Conservation (phyloP, 2,329 filamentous ascomycete species). For the Pestalotiopsis sp. region DNA sequence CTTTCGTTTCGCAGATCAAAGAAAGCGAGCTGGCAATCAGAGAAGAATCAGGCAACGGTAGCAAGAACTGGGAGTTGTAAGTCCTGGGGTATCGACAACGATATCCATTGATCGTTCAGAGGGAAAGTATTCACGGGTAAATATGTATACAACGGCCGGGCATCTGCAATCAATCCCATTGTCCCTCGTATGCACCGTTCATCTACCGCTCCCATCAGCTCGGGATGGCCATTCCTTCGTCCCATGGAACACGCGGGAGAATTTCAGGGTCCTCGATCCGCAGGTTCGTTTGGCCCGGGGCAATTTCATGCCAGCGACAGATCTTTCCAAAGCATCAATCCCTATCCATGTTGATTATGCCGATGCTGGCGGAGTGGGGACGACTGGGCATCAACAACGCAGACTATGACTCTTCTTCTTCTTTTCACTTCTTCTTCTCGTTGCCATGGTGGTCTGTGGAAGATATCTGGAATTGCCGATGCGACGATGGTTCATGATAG, state of each 20-base stretch:
- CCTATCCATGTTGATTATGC: slow-evolving; percentile 5
- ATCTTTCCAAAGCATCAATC: not conserved
- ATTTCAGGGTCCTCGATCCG: slow-evolving; percentile 7
- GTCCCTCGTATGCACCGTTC: not conserved
- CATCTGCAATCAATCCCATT: not conserved
- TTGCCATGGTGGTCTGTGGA: slow-evolving; percentile 8
- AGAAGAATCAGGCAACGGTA: not conserved
- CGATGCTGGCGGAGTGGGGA: not conserved
- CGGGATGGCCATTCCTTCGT: not conserved
- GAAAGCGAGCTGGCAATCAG: not conserved
- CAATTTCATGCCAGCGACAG: not conserved
- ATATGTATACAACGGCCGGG: not conserved
- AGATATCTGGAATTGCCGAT: not conserved
- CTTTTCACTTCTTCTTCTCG: not conserved
- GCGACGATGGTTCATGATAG: not conserved
- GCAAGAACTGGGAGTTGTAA: not conserved
- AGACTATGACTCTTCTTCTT: slow-evolving; percentile 9
- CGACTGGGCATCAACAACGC: slow-evolving; percentile 7
- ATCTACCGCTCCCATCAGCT: not conserved
- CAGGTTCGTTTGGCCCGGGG: not conserved
- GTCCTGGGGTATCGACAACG: not conserved
- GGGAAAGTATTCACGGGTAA: not conserved
- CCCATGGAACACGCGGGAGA: not conserved
- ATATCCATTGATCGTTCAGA: not conserved
- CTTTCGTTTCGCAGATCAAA: not conserved